Percentiles rank a stretch among this genome's conserved stretches.
Conservation (phyloP, 805 yeast genomes). For the Ogataea thermomethanolica region DNA sequence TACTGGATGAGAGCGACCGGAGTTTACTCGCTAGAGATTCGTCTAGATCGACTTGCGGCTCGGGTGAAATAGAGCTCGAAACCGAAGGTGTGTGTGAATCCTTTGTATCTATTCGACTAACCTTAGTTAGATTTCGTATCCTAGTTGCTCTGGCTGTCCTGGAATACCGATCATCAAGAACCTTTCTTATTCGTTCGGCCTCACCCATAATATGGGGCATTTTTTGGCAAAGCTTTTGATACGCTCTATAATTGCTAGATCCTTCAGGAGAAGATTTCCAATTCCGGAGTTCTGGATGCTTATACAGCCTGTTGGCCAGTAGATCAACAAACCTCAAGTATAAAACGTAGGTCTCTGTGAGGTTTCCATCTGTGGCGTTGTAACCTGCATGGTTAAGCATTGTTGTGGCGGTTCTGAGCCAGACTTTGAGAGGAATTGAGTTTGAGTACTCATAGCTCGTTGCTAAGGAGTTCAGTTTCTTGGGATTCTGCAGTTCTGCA, state of each 20-base stretch:
- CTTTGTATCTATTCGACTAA: too few relatives aligned
- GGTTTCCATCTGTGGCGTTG: conserved; percentile 40
- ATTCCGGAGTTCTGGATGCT: conserved; percentile 42
- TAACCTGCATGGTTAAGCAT: conserved; percentile 45
- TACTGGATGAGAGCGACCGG: conserved; percentile 9
- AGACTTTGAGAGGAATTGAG: conserved; percentile 46
- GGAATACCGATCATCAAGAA: conserved; percentile 25
- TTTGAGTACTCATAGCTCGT: conserved; percentile 51
- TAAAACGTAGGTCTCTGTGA: conserved; percentile 50
- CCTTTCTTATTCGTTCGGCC: conserved; percentile 28
- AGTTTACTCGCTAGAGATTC: conserved; percentile 4
- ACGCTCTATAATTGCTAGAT: conserved; percentile 23
- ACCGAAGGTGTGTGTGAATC: background rate
- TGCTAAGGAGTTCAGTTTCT: conserved; percentile 45
- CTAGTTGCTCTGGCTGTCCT: background rate
- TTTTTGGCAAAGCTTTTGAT: conserved; percentile 20
- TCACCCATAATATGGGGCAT: conserved; percentile 31
- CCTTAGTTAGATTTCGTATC: background rate
- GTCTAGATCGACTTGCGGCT: conserved; percentile 2
- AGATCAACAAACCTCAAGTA: conserved; percentile 60
- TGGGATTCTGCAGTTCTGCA: conserved; percentile 28
- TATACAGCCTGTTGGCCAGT: conserved; percentile 43
- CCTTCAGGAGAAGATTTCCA: conserved; percentile 22
- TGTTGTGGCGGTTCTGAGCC: conserved; percentile 53
- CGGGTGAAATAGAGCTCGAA: background rate